Evolutionary conservation across 2,329 filamentous ascomycete species (phyloP).

Genomic region (Didymella lethalis): DNA sequence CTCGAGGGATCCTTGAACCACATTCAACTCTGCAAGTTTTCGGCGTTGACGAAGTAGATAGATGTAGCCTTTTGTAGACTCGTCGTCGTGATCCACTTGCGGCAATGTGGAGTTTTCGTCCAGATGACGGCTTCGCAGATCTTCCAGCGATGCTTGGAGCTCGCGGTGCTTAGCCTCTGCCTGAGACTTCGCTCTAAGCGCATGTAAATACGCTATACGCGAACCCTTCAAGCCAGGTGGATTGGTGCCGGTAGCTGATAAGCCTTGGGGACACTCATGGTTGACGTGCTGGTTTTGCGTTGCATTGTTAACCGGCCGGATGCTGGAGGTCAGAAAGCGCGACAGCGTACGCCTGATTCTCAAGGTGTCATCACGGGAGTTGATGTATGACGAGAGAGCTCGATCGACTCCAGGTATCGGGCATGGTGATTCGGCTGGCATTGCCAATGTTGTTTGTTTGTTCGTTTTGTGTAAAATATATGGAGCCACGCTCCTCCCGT

Average conservation of each 20-base stretch:
- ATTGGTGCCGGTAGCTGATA: slow-evolving; percentile 35
- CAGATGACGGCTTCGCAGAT: slow-evolving; percentile 37
- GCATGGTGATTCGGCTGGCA: slow-evolving; percentile 41
- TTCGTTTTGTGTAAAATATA: slow-evolving; percentile 1
- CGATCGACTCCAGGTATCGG: slow-evolving; percentile 50
- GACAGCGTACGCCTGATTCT: slow-evolving; percentile 47
- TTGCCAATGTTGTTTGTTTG: slow-evolving; percentile 14
- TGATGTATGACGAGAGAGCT: slow-evolving; percentile 47
- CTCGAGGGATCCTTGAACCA: slow-evolving; percentile 57
- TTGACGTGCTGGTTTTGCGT: slow-evolving; percentile 45
- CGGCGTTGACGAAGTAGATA: slow-evolving; percentile 56
- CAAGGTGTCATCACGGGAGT: slow-evolving; percentile 48
- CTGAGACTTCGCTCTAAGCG: slow-evolving; percentile 53
- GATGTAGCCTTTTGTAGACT: slow-evolving; percentile 50
- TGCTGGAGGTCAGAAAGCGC: slow-evolving; percentile 41
- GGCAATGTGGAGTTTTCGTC: slow-evolving; percentile 41
- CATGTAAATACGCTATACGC: slow-evolving; percentile 56
- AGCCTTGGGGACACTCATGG: slow-evolving; percentile 40
- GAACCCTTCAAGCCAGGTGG: slow-evolving; percentile 53
- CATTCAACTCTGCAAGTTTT: slow-evolving; percentile 55
- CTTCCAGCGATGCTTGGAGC: slow-evolving; percentile 42
- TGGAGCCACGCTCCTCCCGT: not conserved
- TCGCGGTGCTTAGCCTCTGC: slow-evolving; percentile 52
- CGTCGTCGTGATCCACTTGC: slow-evolving; percentile 42
- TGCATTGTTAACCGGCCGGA: slow-evolving; percentile 38